phyloP scores from a whole-genome alignment of 2,329 filamentous ascomycete genomes.

The Fusarium sp. region DNA sequence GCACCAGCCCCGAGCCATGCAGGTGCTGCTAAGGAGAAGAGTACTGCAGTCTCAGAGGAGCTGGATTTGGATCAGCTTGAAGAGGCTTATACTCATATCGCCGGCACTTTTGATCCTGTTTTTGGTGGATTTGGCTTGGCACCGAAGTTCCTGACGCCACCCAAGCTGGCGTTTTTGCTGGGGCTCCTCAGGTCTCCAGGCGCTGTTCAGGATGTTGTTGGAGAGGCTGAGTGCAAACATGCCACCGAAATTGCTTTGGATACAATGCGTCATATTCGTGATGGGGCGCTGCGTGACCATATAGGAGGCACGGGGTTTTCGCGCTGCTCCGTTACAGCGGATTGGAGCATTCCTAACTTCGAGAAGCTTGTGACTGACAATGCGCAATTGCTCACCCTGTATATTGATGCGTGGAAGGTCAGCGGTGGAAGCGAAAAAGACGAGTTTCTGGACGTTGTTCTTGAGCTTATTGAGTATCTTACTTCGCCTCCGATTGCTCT shows the following conservation, averaged over 20 bases:
- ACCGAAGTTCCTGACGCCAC: constrained; percentile 90
- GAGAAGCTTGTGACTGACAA: constrained; percentile 98
- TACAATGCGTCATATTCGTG: constrained; percentile 78
- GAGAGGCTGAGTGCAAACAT: constrained; percentile 76
- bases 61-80: constrained; percentile 91
- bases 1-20: constrained; percentile 43
- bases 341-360: constrained; percentile 96
- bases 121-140: constrained; percentile 83
- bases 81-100: constrained; percentile 85
- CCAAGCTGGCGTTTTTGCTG: constrained; percentile 84
- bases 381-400: constrained; percentile 82
- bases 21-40: constrained; percentile 31
- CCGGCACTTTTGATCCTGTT: constrained; percentile 78
- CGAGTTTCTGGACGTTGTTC: constrained; percentile 80
- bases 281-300: constrained; percentile 65
- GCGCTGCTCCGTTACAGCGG: constrained; percentile 86
- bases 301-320: constrained; percentile 63
- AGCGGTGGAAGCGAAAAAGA: constrained; percentile 60
- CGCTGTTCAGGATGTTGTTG: constrained; percentile 87
- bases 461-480: constrained; percentile 88
- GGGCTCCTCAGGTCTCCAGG: constrained; percentile 75
- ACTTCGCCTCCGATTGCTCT: constrained; percentile 75
- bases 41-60: constrained; percentile 64
- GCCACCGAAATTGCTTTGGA: constrained; percentile 82
- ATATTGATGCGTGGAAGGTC: constrained; percentile 84